Evolutionary conservation across 805 yeast genomes (phyloP).

Genomic region (Yamadazyma sp.): DNA sequence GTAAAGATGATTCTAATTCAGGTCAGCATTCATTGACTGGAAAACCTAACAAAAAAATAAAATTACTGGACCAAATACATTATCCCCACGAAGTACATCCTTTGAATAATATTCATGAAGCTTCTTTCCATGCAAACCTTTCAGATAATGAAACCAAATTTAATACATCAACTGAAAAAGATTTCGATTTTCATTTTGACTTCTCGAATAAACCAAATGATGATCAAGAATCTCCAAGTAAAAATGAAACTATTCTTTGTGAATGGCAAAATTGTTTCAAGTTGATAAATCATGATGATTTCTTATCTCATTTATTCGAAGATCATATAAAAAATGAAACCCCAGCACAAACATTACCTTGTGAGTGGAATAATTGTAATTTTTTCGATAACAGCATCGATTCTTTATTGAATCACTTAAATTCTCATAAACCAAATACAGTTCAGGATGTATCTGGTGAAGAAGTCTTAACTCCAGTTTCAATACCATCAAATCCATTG

Average conservation of each 20-base stretch:
- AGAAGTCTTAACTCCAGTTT: slow-evolving; percentile 2
- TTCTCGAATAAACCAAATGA: slow-evolving; percentile 21
- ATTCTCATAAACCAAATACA: slow-evolving; percentile 22
- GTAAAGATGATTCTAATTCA: slow-evolving; percentile 4
- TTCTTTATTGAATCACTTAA: slow-evolving; percentile 54
- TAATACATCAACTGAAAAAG: slow-evolving; percentile 14
- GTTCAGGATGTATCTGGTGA: background rate
- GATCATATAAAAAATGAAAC: slow-evolving; percentile 45
- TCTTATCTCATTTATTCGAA: slow-evolving; percentile 37
- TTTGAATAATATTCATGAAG: slow-evolving; percentile 31
- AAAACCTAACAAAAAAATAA: background rate
- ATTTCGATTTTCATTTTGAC: slow-evolving; percentile 37
- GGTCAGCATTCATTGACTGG: background rate
- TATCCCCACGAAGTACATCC: slow-evolving; percentile 41
- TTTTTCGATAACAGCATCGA: slow-evolving; percentile 53
- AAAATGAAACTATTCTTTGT: slow-evolving; percentile 31
- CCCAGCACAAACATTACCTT: slow-evolving; percentile 31
- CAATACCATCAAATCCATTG: slow-evolving; percentile 6
- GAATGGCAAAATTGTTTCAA: slow-evolving; percentile 67
- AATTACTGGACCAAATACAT: slow-evolving; percentile 22
- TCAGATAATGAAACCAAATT: slow-evolving; percentile 4
- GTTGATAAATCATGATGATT: slow-evolving; percentile 29
- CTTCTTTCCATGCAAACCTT: slow-evolving; percentile 43
- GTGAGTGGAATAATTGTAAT: slow-evolving; percentile 78
- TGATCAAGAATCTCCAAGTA: background rate